Base-by-base conservation (phyloP, 2,329 filamentous ascomycete genomes). In the Dactylellina drechsleri region DNA sequence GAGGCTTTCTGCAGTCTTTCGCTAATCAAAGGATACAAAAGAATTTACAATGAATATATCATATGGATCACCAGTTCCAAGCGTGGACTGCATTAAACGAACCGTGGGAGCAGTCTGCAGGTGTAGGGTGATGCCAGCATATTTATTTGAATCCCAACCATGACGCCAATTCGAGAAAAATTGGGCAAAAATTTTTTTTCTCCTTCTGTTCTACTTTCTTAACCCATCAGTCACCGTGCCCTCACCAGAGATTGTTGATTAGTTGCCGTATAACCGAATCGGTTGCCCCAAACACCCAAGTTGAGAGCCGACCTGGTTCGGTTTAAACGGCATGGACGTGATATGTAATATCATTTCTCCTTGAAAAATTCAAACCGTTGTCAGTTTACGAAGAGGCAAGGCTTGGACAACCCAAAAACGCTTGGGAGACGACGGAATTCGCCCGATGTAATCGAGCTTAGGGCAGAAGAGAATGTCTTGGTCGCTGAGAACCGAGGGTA, bases 221-320 rank as follows among this genome's bases (percentile, higher is more conserved):
- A 10, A 52, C 31, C 13, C 31, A 16, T 28, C 26, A n/a, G 43
- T 47, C 16, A 12, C 40, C 7, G 36, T 59, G 23, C 23, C 23
- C 23, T 23, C 23, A 23, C 4, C 13, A 16, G 26, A 8, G 50
- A 52, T n/a, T 18, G n/a, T 31, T 66, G 50, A 66, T 47, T 61
- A 64, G 70, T 62, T 74, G 70, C 70, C 70, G 70, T 41, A 62
- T 67, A 74, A 64, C 70, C 70, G 70, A 67, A 26, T 36, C 59
- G 50, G 57, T 67, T 66, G 62, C 62, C 62, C 61, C 66, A 45
- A 62, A 20, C 28, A 43, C 57, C 50, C 41, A 45, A 74, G 53
- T 54, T 57, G 62, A 50, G 62, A 56, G 57, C 23, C 26, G 15
- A 23, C 23, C 23, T 54, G 57, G 49, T 52, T 74, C 70, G 70